Evolutionary conservation across 768 basidiomycete genomes (phyloP).

Genomic region (Leucocoprinus sp.): DNA sequence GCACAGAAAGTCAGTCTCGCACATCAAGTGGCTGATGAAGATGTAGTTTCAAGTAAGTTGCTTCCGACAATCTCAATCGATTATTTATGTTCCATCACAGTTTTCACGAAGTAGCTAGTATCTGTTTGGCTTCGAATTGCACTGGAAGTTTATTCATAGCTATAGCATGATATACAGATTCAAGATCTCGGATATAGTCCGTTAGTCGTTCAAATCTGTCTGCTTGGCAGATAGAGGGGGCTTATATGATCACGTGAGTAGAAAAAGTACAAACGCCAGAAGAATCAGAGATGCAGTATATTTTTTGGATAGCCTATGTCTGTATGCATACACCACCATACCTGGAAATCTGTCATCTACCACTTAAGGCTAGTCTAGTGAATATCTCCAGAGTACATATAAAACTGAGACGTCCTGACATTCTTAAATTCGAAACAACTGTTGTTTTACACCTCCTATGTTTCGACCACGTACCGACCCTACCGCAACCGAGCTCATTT

Average conservation of each 20-base stretch:
- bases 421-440: not conserved
- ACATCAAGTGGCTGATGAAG: conserved; percentile 82
- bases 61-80: conserved; percentile 1
- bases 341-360: conserved; percentile 1
- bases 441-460: conserved; percentile 1
- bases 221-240: no score
- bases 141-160: not conserved
- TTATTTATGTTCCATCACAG: conserved; percentile 25
- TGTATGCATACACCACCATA: not conserved
- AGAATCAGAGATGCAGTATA: no score
- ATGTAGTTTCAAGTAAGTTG: conserved; percentile 79
- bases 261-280: no score
- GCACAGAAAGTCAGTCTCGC: conserved; percentile 87
- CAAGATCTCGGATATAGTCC: conserved; percentile 1
- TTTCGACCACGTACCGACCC: not conserved
- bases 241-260: no score
- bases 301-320: no score
- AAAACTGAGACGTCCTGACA: not conserved
- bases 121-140: not conserved
- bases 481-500: conserved; percentile 51
- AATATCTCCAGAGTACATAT: conserved; percentile 2
- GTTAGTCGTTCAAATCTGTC: no score
- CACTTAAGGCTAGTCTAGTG: not conserved
- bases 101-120: conserved; percentile 22
- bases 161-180: not conserved